Evolutionary conservation across 768 basidiomycete genomes (phyloP).

Genomic region (Boletus fagicola): DNA sequence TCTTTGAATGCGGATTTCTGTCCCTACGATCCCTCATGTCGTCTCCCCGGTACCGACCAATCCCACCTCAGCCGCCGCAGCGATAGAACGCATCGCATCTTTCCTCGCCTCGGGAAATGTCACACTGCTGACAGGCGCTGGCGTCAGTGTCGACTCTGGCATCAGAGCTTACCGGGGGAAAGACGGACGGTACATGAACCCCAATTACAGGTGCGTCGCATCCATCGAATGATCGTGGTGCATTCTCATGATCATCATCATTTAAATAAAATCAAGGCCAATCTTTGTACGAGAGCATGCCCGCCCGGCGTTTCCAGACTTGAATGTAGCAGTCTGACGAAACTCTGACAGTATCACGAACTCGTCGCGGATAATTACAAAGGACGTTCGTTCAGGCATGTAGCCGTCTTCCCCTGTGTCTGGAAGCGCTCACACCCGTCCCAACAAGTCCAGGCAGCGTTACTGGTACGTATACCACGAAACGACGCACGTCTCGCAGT

Average conservation of each 20-base stretch:
- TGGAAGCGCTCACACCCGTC: slow-evolving; percentile 6
- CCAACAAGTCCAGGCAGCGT: slow-evolving; percentile 55
- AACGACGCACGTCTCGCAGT: not conserved
- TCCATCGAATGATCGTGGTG: too few species aligned
- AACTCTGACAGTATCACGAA: slow-evolving; percentile 62
- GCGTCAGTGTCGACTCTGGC: slow-evolving; percentile 93
- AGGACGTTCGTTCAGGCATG: slow-evolving; percentile 71
- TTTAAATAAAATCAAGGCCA: slow-evolving; percentile 39
- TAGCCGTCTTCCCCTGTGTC: not conserved
- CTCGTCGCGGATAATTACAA: slow-evolving; percentile 68
- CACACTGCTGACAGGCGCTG: slow-evolving; percentile 82
- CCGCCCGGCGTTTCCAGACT: not conserved
- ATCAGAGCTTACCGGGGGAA: slow-evolving; percentile 89
- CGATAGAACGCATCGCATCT: slow-evolving; percentile 55
- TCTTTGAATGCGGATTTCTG: slow-evolving; percentile 66
- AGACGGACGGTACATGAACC: slow-evolving; percentile 86
- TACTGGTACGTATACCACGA: slow-evolving; percentile 57
- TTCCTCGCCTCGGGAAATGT: slow-evolving; percentile 74
- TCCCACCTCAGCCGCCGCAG: slow-evolving; percentile 46
- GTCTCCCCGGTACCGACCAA: slow-evolving; percentile 40
- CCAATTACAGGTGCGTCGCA: slow-evolving; percentile 72
- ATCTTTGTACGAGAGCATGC: slow-evolving; percentile 44
- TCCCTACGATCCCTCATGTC: slow-evolving; percentile 69
- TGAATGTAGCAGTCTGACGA: slow-evolving; percentile 10
- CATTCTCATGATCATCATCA: not conserved